A percentile compares a stretch with the other conserved stretches of the same genome.
Conservation (phyloP, 2,329 filamentous ascomycete species). For the Phyllosticta ampelicida region DNA sequence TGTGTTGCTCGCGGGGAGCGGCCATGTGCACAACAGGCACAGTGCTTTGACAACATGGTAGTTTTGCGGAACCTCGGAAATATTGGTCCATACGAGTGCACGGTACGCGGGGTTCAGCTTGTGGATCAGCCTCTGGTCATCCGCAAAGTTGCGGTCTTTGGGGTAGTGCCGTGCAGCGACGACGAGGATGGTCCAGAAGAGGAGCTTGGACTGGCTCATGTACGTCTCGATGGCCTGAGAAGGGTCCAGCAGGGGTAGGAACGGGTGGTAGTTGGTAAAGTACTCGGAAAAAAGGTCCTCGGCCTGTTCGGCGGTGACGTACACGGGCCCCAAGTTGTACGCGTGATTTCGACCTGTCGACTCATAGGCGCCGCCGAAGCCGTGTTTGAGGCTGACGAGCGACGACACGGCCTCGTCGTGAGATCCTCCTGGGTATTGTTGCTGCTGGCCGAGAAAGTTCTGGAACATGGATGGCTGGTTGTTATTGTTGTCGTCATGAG, state of each 20-base stretch:
- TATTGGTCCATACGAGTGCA: constrained; percentile 63
- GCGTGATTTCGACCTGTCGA: constrained; percentile 1
- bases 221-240: constrained; percentile 56
- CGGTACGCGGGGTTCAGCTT: constrained; percentile 56
- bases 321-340: constrained; percentile 8
- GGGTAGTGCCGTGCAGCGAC: constrained; percentile 63
- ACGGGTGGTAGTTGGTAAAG: constrained; percentile 66
- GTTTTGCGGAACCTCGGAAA: constrained; percentile 65
- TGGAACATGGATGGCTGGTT: constrained; percentile 7
- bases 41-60: constrained; percentile 75
- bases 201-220: constrained; percentile 63
- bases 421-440: constrained; percentile 15
- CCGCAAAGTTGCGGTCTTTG: constrained; percentile 43
- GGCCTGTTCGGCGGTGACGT: constrained; percentile 26
- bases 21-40: constrained; percentile 72
- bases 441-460: constrained; percentile 7
- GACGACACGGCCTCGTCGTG: constrained; percentile 11
- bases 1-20: constrained; percentile 69
- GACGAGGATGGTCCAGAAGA: constrained; percentile 77
- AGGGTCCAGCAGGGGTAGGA: constrained; percentile 63
- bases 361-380: constrained; percentile 1
- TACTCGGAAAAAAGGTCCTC: constrained; percentile 59
- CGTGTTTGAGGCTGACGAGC: constrained; percentile 10
- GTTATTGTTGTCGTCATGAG: constrained; percentile 30
- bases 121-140: constrained; percentile 53